Conservation (phyloP, 768 basidiomycete species). For the Leccinum incarnatum region DNA sequence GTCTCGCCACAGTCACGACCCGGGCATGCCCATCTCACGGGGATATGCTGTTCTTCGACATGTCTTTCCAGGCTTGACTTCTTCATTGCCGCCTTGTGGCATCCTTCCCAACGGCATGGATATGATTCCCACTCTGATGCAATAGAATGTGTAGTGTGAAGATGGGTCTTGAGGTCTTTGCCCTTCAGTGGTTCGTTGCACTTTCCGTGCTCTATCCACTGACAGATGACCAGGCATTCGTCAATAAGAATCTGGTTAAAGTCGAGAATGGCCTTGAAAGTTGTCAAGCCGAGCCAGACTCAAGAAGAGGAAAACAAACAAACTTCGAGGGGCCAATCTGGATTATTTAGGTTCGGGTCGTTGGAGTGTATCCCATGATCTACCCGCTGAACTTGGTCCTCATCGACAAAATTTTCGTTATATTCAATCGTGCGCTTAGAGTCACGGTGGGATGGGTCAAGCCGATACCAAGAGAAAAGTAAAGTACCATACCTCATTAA, state of each 20-base stretch:
- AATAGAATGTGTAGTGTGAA: conserved; percentile 4
- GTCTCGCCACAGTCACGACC: not conserved
- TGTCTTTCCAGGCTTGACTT: conserved; percentile 12
- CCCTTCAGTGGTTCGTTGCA: not conserved
- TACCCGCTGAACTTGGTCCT: conserved; percentile 3
- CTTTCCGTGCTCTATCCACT: conserved; percentile 1
- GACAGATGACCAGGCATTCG: not conserved
- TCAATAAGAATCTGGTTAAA: conserved; percentile 6
- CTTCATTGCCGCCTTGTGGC: not conserved
- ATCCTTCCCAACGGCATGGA: conserved; percentile 10
- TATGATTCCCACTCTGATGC: not conserved
- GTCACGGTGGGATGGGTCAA: not conserved
- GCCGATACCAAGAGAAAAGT: not conserved
- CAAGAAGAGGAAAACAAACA: not conserved
- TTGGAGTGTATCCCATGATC: conserved; percentile 1
- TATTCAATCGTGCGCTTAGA: conserved; percentile 2
- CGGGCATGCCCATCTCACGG: conserved; percentile 12
- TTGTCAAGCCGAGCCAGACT: not conserved
- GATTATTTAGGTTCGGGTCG: not conserved
- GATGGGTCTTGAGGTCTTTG: conserved; percentile 4
- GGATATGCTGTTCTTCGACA: conserved; percentile 8
- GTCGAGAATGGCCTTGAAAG: not conserved
- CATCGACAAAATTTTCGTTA: not conserved
- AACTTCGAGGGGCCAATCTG: conserved; percentile 2
- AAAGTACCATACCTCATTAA: not conserved